Evolutionary conservation across 148 eudicot species (phyloP).

Genomic region (Arbutus unedo): DNA sequence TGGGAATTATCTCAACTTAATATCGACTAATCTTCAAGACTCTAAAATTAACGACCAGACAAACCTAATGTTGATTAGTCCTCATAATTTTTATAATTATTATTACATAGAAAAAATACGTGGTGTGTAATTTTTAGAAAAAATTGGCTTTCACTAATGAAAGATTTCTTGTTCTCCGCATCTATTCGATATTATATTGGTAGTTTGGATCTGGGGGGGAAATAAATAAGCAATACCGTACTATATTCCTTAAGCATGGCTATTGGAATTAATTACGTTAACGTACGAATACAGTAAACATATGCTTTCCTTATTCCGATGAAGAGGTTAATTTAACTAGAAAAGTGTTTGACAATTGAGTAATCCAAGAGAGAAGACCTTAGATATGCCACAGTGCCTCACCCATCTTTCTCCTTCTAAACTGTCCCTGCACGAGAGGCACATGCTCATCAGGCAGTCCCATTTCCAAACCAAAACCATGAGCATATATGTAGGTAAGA

Average conservation of each 20-base stretch:
- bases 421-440: slow-evolving; percentile 3
- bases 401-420: slow-evolving; percentile 5
- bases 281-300: neutral
- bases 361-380: slow-evolving; percentile 3
- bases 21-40: too few species aligned
- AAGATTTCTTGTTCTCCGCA: neutral
- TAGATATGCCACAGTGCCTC: neutral
- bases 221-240: neutral
- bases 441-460: slow-evolving; percentile 1
- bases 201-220: neutral
- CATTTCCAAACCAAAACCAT: neutral
- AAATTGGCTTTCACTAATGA: neutral
- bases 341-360: neutral
- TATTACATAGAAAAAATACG: too few species aligned
- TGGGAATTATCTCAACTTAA: too few species aligned
- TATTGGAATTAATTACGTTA: neutral
- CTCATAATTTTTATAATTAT: too few species aligned
- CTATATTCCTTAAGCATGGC: neutral
- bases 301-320: neutral
- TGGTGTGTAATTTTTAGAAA: too few species aligned
- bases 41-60: too few species aligned
- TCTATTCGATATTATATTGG: neutral
- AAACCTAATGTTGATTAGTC: too few species aligned
- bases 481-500: neutral
- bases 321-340: neutral